phyloP scores from a whole-genome alignment of 441 rosid genomes.

The Melastoma candidum region DNA sequence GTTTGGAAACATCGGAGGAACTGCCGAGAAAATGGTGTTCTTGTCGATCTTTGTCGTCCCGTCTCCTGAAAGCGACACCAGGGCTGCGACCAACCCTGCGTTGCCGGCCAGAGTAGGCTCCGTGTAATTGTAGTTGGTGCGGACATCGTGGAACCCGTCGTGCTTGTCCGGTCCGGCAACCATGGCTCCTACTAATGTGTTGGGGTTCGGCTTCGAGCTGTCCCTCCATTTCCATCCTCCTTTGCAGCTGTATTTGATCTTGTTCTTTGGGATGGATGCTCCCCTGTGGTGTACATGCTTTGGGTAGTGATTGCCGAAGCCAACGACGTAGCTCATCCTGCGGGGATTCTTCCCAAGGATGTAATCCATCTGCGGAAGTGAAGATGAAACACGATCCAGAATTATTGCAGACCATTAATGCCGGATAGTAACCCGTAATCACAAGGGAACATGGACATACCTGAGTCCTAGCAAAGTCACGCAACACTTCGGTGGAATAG shows the following conservation, averaged over 20 bases:
- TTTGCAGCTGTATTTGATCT: slow-evolving; percentile 64
- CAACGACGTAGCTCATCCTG: slow-evolving; percentile 86
- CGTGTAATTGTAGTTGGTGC: slow-evolving; percentile 82
- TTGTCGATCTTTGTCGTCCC: slow-evolving; percentile 47
- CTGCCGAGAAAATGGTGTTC: slow-evolving; percentile 84
- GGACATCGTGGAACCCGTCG: slow-evolving; percentile 76
- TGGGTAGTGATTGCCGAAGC: slow-evolving; percentile 72
- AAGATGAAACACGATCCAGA: background rate
- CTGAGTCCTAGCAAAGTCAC: slow-evolving; percentile 69
- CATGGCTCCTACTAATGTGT: slow-evolving; percentile 79
- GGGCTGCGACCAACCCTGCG: slow-evolving; percentile 86
- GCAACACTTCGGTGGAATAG: slow-evolving; percentile 56
- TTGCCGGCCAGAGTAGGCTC: slow-evolving; percentile 94
- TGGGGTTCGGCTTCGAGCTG: slow-evolving; percentile 59
- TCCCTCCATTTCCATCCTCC: slow-evolving; percentile 95
- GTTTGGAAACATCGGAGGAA: slow-evolving; percentile 87
- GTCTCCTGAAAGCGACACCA: slow-evolving; percentile 76
- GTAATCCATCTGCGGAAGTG: slow-evolving; percentile 56
- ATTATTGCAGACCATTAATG: too few relatives aligned
- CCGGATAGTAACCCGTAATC: too few relatives aligned
- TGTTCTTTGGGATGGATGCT: slow-evolving; percentile 79
- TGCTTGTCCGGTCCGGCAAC: slow-evolving; percentile 92
- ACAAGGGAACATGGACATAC: slow-evolving; percentile 18
- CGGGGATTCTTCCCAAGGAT: slow-evolving; percentile 89
- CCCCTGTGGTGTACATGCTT: slow-evolving; percentile 82